Evolutionary conservation across 129 eudicot genomes (phyloP), one percentile per base, ranked within the genome.

Genomic region (Saposhnikovia divaricata): DNA sequence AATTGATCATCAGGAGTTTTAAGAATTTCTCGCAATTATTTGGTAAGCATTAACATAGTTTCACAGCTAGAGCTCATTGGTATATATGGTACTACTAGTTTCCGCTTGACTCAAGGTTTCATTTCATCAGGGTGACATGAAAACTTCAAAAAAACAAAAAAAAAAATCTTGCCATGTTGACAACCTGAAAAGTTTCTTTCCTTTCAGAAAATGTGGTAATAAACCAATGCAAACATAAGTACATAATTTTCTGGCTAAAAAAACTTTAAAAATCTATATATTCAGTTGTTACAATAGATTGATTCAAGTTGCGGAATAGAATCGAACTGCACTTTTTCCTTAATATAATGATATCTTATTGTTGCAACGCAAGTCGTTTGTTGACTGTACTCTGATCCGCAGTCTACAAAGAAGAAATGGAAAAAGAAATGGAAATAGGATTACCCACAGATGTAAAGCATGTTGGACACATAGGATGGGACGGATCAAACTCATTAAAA

Each of bases 391-490:
- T 68, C 65, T 12, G 39, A 5, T 80, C 79, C n/a, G 27, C 82
- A 89, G 95, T 80, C 40, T 88, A 89, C 85, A 78, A 76, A 18
- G 91, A 87, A 80, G 79, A 46, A 4, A 87, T 79, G 78, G 86
- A 85, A 69, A 84, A 16, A 15, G 92, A 89, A 50, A 82, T 93
- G 83, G 96, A 93, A 85, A 93, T 93, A 80, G 98, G 98, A 47
- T 78, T 83, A 19, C 98, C 98, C n/a, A 93, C 94, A 7, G 94
- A 91, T 40, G 96, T 93, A 79, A 93, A 91, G 82, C 98, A 93
- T 85, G 88, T 93, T 5, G 80, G 87, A 2, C 98, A 93, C 87
- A 93, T 93, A 83, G 96, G 98, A 68, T 82, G 82, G 78, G 98
- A 93, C 81, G 96, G 98, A 83, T 82, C 93, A 1, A 88, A 84